These are phyloP conservation scores for Cymbopogon citratus DNA, from an alignment of 176 grass and related monocot genomes.

Conservation along the genomic window DNA sequence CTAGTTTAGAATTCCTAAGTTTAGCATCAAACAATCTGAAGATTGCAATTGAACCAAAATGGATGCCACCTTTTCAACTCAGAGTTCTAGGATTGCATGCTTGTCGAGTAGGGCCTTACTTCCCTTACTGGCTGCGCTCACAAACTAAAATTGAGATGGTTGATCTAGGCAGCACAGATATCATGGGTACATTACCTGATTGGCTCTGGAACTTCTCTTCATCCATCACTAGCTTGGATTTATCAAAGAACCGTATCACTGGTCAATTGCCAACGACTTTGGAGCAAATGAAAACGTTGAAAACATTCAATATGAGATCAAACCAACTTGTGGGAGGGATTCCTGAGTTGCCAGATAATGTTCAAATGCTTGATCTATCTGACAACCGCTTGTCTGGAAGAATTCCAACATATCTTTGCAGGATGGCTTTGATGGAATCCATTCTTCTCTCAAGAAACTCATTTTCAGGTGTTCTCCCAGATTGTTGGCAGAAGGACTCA, in stretches of 20 bases:
- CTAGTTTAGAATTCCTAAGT: background rate
- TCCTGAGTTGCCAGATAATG: background rate
- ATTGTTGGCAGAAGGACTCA: background rate
- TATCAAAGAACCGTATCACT: background rate
- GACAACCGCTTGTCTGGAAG: background rate
- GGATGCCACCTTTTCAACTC: background rate
- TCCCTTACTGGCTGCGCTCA: background rate
- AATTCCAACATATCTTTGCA: background rate
- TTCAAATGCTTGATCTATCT: background rate
- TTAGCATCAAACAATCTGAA: background rate
- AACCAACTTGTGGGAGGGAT: background rate
- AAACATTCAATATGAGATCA: background rate
- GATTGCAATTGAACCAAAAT: background rate
- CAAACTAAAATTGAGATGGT: background rate
- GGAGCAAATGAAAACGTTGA: background rate
- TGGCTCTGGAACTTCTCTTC: slow-evolving; percentile 4
- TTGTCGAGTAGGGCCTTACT: background rate
- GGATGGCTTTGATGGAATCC: background rate
- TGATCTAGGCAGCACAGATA: background rate
- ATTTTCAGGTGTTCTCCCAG: background rate
- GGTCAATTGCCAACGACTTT: background rate
- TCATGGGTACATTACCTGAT: background rate
- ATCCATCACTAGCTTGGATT: background rate
- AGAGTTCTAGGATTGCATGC: background rate
- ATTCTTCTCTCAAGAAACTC: background rate